Evolutionary conservation across 352 stramenopile species (phyloP), one percentile per base, ranked within the genome.

Genomic region (Pythium biforme): DNA sequence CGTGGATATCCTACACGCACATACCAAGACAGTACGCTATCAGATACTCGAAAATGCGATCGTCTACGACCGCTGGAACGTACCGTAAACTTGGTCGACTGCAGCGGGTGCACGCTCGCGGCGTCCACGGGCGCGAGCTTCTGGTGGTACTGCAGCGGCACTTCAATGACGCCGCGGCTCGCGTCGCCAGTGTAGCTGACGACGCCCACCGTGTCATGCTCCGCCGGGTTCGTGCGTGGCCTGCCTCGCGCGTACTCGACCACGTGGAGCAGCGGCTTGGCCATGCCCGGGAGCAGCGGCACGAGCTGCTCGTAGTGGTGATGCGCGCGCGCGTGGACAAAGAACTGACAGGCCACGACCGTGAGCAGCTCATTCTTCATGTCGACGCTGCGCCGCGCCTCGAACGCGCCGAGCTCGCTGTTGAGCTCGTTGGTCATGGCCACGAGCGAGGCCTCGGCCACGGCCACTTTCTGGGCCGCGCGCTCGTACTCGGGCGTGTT

Each of bases 331-430:
- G 73, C 72, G 55, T 91, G 78, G 45, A 86, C 62, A 48, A 88
- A 93, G 41, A 91, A 64, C 81, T 91, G 78, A n/a, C 81, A 75
- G 1, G 84, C 84, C 11, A 91, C 74, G 40, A 93, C 73, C 0
- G 81, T 85, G 45, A 91, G 79, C 34, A 93, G 70, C 51, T 93
- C 81, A 66, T 93, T 91, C 67, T 86, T 87, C 56, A 93, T 79
- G 56, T 89, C 79, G 23, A 74, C 65, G 52, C 83, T 72, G 29
- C 84, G 79, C 33, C 79, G 78, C 40, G 69, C 55, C 34, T 93
- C 80, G 11, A 93, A 70, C 3, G 73, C 75, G 47, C 76, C 86
- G 54, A 93, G 72, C 52, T 89, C 80, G 17, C 50, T 55, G 59
- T 93, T 86, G 48, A 93, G 80, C 34, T 77, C 81, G 65, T 76